Evolutionary conservation across 306 rosid genomes (phyloP).

Genomic region (Trifolium repens): DNA sequence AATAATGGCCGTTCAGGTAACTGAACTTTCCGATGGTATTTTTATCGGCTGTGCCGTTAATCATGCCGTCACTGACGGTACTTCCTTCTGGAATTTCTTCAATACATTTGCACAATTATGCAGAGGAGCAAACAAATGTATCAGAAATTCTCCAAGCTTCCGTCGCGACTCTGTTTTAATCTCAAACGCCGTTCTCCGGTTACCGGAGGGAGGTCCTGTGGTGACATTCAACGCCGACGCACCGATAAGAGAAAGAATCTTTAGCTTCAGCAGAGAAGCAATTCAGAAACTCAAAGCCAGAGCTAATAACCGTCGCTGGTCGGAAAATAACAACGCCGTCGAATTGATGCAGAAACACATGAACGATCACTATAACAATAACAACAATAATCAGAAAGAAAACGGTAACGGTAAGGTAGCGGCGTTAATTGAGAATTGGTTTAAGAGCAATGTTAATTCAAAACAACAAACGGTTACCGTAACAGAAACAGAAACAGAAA

Average conservation of each 20-base stretch:
- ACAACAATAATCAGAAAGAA: conserved; percentile 9
- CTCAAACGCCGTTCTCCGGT: conserved; percentile 62
- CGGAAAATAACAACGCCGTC: conserved; percentile 5
- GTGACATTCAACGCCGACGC: conserved; percentile 65
- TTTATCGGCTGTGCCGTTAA: conserved; percentile 79
- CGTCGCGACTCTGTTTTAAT: conserved; percentile 55
- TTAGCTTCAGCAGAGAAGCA: conserved; percentile 76
- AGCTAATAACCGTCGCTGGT: conserved; percentile 47
- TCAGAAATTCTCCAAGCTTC: conserved; percentile 65
- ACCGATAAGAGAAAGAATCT: conserved; percentile 68
- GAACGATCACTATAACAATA: conserved; percentile 46
- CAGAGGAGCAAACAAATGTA: conserved; percentile 33
- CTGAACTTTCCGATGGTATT: conserved; percentile 73
- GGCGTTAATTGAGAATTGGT: conserved; percentile 52
- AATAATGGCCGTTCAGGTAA: conserved; percentile 73
- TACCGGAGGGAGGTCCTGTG: conserved; percentile 73
- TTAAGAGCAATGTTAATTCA: conserved; percentile 38
- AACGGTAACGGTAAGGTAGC: conserved; percentile 43
- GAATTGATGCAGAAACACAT: conserved; percentile 63
- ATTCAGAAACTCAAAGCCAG: conserved; percentile 63
- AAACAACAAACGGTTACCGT: conserved; percentile 12
- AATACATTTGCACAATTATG: conserved; percentile 76
- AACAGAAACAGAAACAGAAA: conserved; percentile 35
- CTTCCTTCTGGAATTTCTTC: conserved; percentile 96
- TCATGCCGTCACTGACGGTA: conserved; percentile 84